Evolutionary conservation across 1,284 basidiomycete species (phyloP), one percentile per base, ranked within the genome.

Genomic region (Pisolithus thermaeus): DNA sequence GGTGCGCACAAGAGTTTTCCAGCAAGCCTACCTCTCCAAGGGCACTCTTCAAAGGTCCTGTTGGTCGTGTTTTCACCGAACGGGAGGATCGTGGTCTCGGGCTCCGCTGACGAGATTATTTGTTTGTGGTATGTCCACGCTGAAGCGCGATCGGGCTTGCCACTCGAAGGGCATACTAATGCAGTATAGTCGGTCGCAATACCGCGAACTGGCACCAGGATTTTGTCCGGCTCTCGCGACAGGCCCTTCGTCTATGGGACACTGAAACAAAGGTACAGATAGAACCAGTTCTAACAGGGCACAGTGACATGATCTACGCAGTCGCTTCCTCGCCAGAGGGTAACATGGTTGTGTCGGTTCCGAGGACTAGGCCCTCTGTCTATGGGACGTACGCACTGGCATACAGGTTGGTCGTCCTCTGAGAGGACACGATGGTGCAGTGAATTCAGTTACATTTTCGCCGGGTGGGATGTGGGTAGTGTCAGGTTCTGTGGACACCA

Each of bases 11-110:
- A 36, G 14, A 12, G 50, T 1, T 2, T 7, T 5, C 7, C 7
- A 16, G 14, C n/a, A 4, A 5, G 23, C 11, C 16, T 7, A 8
- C 51, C 56, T 14, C 49, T 56, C 4, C 18, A 23, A 35, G 54
- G 55, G 11, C 55, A 58, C 46, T 37, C 14, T 25, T 22, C 41
- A 18, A 28, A 5, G 4, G 50, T 58, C 44, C 9, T 23, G 14
- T 39, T 45, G 18, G 48, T 58, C 27, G 35, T 28, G 22, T 58
- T 52, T 51, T 58, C 57, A 5, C 51, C 53, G 0, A 49, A 59
- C 28, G 54, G 57, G 7, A 37, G 25, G 18, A 37, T 25, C 2
- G 46, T 59, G n/a, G 57, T 51, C 3, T 50, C 57, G 23, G 54
- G 57, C 30, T 52, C 46, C 12, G n/a, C 22, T 11, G 53, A 58